Percentiles rank a stretch among this genome's conserved stretches.
Conservation (phyloP, 495 filamentous ascomycete species). For the Pyrenula aspistea region DNA sequence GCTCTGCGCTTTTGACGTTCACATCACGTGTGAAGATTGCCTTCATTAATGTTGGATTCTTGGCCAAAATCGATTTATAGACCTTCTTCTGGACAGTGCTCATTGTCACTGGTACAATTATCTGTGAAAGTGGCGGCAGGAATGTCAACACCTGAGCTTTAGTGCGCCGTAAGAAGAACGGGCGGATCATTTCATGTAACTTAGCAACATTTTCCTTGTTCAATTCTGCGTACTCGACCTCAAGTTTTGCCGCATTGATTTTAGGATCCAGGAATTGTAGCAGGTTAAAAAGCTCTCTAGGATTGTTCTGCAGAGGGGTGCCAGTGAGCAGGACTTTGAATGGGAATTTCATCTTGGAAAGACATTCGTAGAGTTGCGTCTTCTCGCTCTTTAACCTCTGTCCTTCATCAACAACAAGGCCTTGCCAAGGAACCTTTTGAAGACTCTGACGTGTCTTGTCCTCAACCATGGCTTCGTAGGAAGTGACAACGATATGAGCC, state of each 20-base stretch:
- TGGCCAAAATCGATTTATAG: conserved; percentile 84
- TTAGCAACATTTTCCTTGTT: conserved; percentile 67
- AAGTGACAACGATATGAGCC: conserved; percentile 88
- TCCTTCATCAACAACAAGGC: conserved; percentile 88
- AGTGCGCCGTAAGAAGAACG: conserved; percentile 72
- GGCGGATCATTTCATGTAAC: conserved; percentile 75
- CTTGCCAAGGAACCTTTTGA: conserved; percentile 63
- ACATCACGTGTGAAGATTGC: conserved; percentile 62
- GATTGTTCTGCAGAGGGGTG: conserved; percentile 93
- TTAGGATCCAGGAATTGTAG: conserved; percentile 77
- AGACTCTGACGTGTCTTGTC: conserved; percentile 52
- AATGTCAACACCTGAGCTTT: conserved; percentile 84
- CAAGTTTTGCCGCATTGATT: conserved; percentile 57
- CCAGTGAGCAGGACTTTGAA: conserved; percentile 79
- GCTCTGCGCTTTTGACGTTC: conserved; percentile 50
- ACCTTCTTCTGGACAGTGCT: conserved; percentile 83
- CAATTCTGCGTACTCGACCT: conserved; percentile 60
- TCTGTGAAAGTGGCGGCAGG: conserved; percentile 82
- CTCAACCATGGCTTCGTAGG: conserved; percentile 76
- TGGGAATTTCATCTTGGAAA: conserved; percentile 57
- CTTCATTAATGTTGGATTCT: conserved; percentile 79
- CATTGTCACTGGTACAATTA: conserved; percentile 92
- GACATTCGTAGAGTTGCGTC: conserved; percentile 62
- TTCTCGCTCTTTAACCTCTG: conserved; percentile 93
- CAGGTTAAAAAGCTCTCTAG: conserved; percentile 86